A percentile compares a stretch with the other conserved stretches of the same genome.
Conservation (phyloP, 805 yeast species). For the Monosporozyma yasuniensis region DNA sequence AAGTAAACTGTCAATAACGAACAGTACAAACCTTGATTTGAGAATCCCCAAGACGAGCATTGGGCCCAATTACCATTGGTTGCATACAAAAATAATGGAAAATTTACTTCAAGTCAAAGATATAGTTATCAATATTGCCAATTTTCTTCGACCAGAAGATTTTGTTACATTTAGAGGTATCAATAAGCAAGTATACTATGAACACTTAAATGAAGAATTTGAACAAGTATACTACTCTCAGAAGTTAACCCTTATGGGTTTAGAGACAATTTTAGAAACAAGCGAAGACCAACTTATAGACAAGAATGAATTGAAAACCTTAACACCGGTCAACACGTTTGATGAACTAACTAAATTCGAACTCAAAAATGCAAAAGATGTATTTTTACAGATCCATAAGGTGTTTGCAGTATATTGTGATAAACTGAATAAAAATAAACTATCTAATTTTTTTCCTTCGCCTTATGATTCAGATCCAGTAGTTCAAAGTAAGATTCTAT, state of each 20-base stretch:
- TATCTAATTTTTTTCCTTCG: conserved; percentile 20
- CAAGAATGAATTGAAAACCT: not conserved
- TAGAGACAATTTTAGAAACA: conserved; percentile 5
- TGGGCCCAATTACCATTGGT: not conserved
- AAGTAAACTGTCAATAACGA: not conserved
- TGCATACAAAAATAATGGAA: conserved; percentile 11
- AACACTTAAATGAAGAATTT: conserved; percentile 10
- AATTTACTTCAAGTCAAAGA: conserved; percentile 18
- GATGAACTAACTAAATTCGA: conserved; percentile 13
- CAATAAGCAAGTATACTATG: conserved; percentile 15
- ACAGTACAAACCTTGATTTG: not conserved
- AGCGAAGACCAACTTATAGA: conserved; percentile 5
- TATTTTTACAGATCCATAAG: conserved; percentile 12
- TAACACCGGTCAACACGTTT: conserved; percentile 14
- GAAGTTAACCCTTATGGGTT: conserved; percentile 17
- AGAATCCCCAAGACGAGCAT: not conserved
- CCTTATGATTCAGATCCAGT: conserved; percentile 21
- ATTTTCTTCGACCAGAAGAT: conserved; percentile 17
- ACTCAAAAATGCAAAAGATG: conserved; percentile 8
- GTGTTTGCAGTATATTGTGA: conserved; percentile 17
- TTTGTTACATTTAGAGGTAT: conserved; percentile 19
- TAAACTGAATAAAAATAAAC: conserved; percentile 17
- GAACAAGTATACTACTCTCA: conserved; percentile 15
- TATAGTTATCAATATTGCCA: conserved; percentile 20
- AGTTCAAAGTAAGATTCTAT: conserved; percentile 20